Conservation (phyloP, 2,329 filamentous ascomycete genomes). For the Cladosporium sp. region DNA sequence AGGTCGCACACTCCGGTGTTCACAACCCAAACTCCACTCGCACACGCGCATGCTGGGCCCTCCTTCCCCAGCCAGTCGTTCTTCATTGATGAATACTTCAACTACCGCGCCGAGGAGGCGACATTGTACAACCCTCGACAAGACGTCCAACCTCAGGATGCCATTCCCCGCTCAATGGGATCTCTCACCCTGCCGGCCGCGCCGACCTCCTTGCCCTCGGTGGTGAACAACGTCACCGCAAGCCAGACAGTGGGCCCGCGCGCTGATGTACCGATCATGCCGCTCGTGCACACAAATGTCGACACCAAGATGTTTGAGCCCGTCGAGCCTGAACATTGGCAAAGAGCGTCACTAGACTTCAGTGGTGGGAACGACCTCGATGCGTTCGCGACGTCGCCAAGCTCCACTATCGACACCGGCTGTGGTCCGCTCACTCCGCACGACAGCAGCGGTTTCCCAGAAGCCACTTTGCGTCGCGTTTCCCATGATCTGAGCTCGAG, state of each 20-base stretch:
- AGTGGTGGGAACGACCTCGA: slow-evolving; percentile 1
- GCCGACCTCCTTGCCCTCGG: background rate
- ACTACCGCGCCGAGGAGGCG: slow-evolving; percentile 11
- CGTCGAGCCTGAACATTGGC: slow-evolving; percentile 5
- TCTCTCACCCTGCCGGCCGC: background rate
- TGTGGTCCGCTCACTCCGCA: slow-evolving; percentile 10
- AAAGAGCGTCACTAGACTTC: slow-evolving; percentile 3
- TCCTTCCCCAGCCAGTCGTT: background rate
- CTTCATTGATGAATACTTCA: slow-evolving; percentile 7
- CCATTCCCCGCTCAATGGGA: background rate
- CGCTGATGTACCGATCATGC: background rate
- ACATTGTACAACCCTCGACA: background rate
- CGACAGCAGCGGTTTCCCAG: background rate
- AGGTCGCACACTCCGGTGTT: background rate
- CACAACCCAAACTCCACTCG: background rate
- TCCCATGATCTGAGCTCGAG: slow-evolving; percentile 6
- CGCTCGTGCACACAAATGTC: background rate
- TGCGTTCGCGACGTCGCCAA: slow-evolving; percentile 7
- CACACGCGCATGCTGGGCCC: background rate
- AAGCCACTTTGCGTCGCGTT: background rate
- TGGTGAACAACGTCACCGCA: background rate
- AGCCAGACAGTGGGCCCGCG: background rate
- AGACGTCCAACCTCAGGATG: background rate
- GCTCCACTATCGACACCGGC: background rate
- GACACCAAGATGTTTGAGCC: slow-evolving; percentile 7